phyloP scores from a whole-genome alignment of 2,329 filamentous ascomycete species.

The Sporothrix dimorphospora region DNA sequence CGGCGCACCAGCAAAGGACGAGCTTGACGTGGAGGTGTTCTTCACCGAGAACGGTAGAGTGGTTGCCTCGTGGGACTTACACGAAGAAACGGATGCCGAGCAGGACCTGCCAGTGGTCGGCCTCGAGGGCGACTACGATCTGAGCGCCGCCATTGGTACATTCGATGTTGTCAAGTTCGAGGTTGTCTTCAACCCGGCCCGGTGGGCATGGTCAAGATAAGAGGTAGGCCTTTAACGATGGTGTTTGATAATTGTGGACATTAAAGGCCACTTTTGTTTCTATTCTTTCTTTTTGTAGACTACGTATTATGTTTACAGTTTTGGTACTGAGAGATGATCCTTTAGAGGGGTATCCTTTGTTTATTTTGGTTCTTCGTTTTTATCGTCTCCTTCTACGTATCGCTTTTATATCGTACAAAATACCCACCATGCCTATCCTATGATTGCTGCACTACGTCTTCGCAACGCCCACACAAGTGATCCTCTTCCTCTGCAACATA shows the following conservation, averaged over 20 bases:
- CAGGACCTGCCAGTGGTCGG: slow-evolving; percentile 66
- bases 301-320: neutral
- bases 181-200: slow-evolving; percentile 61
- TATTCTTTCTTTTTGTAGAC: neutral
- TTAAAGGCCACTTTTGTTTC: neutral
- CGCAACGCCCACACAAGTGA: slow-evolving; percentile 72
- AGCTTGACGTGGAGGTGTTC: slow-evolving; percentile 63
- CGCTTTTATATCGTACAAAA: slow-evolving; percentile 15
- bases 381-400: neutral
- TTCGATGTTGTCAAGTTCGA: slow-evolving; percentile 72
- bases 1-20: slow-evolving; percentile 24
- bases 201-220: slow-evolving; percentile 55
- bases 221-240: neutral
- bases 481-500: slow-evolving; percentile 72
- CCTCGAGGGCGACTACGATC: slow-evolving; percentile 70
- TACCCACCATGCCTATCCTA: neutral
- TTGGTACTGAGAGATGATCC: neutral
- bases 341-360: slow-evolving; percentile 29
- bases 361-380: neutral
- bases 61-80: slow-evolving; percentile 68
- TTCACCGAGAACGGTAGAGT: slow-evolving; percentile 68
- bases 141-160: slow-evolving; percentile 71
- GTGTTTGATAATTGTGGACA: neutral
- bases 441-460: slow-evolving; percentile 56
- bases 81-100: slow-evolving; percentile 71